Evolutionary conservation across 495 filamentous ascomycete genomes (phyloP), one percentile per base, ranked within the genome.

Genomic region (Daldinia childiae): DNA sequence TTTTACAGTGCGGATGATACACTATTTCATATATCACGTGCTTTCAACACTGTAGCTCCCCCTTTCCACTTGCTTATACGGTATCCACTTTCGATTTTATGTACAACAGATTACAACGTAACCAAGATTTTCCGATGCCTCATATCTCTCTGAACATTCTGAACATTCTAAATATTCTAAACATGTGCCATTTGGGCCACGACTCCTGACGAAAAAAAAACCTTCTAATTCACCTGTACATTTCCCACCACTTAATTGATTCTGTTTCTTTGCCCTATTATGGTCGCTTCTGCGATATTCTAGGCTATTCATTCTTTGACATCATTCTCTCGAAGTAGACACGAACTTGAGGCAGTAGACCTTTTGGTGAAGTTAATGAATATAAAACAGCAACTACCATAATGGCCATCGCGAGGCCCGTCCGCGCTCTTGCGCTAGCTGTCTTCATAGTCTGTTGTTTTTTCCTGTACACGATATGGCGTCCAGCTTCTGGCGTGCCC

Each of bases 331-430:
- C 59, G 30, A 63, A 27, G 56, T 58, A 24, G 39, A 58, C 58
- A 48, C 48, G 1, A 55, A 57, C 15, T 64, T n/a, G 26, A 50
- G 27, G 29, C 14, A 2, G 24, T 30, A 24, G 14, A 17, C n/a
- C 38, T 50, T 6, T 54, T 69, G 59, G 58, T 55, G 50, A 62
- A 63, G 66, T 75, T 72, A 63, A 74, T 77, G 77, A 70, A 56
- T 57, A 62, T 55, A 58, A 63, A 58, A 60, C 69, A 55, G 60
- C 72, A 72, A 62, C 24, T 45, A 68, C 12, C 71, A 81, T 70
- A 51, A 97, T 97, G 93, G 92, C 91, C 75, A 84, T 96, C 78
- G 90, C 93, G 76, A 90, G 88, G 84, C 90, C 92, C 29, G 90
- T 95, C 77, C 90, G 93, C 78, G 88, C 92, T 72, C 84, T 97